Evolutionary conservation across 345 rosid species (phyloP).

Genomic region (Alliaria petiolata): DNA sequence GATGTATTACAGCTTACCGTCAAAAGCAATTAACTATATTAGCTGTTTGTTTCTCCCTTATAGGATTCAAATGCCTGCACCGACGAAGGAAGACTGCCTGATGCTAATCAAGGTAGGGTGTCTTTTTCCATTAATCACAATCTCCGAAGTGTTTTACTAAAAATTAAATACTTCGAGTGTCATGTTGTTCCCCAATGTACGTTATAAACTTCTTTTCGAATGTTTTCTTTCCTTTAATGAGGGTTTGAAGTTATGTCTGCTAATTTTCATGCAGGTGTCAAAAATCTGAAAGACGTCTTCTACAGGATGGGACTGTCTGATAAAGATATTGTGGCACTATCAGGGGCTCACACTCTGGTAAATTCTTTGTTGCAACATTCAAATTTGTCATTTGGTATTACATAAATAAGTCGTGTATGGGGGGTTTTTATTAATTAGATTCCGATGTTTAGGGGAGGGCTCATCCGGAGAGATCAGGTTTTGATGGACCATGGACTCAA

Average conservation of each 20-base stretch:
- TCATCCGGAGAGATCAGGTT: conserved; percentile 91
- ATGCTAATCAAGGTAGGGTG: conserved; percentile 64
- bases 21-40: not conserved
- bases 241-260: too few relatives aligned
- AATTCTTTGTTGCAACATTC: not conserved
- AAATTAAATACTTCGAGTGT: not conserved
- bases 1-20: not conserved
- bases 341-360: conserved; percentile 36
- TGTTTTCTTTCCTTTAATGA: not conserved
- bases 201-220: too few relatives aligned
- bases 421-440: too few relatives aligned
- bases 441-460: conserved; percentile 64
- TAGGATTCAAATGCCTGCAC: conserved; percentile 74
- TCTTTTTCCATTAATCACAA: too few relatives aligned
- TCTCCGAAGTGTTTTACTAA: not conserved
- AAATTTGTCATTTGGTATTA: conserved; percentile 21
- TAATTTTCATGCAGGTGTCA: conserved; percentile 39
- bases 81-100: conserved; percentile 85
- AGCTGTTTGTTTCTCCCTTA: conserved; percentile 10
- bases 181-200: not conserved
- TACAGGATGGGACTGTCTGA: conserved; percentile 86
- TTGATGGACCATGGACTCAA: conserved; percentile 95
- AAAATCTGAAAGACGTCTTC: conserved; percentile 78
- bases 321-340: conserved; percentile 77
- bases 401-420: not conserved